phyloP scores from a whole-genome alignment of 1,139 yeast species.

The Scheffersomyces titani region DNA sequence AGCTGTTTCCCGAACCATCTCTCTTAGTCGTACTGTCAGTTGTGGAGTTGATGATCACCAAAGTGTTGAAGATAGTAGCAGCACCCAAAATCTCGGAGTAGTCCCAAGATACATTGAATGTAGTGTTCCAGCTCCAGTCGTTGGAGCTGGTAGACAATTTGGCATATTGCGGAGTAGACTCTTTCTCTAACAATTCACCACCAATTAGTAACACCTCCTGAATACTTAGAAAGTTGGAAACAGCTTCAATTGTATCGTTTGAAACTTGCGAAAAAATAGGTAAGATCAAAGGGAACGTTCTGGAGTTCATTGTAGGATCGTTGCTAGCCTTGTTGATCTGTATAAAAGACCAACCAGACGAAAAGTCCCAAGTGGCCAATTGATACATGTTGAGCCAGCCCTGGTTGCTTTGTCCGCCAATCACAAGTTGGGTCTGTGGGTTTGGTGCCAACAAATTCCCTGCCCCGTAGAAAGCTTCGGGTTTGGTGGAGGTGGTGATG shows the following conservation, averaged over 20 bases:
- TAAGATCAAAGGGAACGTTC: slow-evolving; percentile 47
- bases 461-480: slow-evolving; percentile 52
- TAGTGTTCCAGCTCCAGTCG: slow-evolving; percentile 46
- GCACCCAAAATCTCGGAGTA: slow-evolving; percentile 38
- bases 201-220: slow-evolving; percentile 37
- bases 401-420: slow-evolving; percentile 55
- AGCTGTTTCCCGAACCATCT: slow-evolving; percentile 11
- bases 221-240: slow-evolving; percentile 24
- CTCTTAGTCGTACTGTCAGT: slow-evolving; percentile 7
- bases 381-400: slow-evolving; percentile 67
- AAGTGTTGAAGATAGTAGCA: slow-evolving; percentile 44
- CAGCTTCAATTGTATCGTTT: slow-evolving; percentile 16
- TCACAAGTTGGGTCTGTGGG: slow-evolving; percentile 37
- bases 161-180: slow-evolving; percentile 43
- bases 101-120: slow-evolving; percentile 14
- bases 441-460: slow-evolving; percentile 45
- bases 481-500: slow-evolving; percentile 46
- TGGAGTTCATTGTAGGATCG: slow-evolving; percentile 39
- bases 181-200: slow-evolving; percentile 29
- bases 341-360: slow-evolving; percentile 59
- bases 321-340: slow-evolving; percentile 22
- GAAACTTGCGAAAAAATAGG: slow-evolving; percentile 40
- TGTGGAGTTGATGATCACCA: slow-evolving; percentile 34
- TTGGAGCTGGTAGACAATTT: slow-evolving; percentile 32
- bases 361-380: slow-evolving; percentile 59